Percentiles rank a stretch among this genome's conserved stretches.
Conservation (phyloP, 805 yeast genomes). For the Grigorovia humatica region DNA sequence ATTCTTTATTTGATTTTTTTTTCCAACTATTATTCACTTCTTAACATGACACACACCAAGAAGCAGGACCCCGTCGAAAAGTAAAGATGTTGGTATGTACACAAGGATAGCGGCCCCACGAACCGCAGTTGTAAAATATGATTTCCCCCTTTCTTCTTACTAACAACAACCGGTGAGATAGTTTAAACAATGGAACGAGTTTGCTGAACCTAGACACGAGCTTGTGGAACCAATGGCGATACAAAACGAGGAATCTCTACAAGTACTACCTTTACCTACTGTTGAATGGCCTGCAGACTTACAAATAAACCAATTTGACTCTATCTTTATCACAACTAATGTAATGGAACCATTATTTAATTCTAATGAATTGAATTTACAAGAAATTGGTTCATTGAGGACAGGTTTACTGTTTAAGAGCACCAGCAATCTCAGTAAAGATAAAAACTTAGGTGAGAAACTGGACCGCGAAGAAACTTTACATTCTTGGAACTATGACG, state of each 20-base stretch:
- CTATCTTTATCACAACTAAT: constrained; percentile 17
- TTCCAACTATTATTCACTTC: no score
- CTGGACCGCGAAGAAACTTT: background rate
- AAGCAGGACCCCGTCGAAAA: no score
- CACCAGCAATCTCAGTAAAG: no score
- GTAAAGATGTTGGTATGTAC: background rate
- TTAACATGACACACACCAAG: no score
- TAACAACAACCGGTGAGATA: constrained; percentile 6
- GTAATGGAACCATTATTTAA: constrained; percentile 23
- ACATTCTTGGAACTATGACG: constrained; percentile 18
- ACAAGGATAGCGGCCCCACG: no score
- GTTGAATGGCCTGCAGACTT: constrained; percentile 15
- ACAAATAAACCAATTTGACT: constrained; percentile 9
- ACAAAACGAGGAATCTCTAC: constrained; percentile 17
- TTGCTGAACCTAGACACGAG: constrained; percentile 39
- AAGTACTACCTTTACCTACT: constrained; percentile 23
- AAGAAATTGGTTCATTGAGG: constrained; percentile 11
- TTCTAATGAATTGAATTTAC: constrained; percentile 5
- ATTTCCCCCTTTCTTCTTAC: background rate
- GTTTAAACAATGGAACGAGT: constrained; percentile 43
- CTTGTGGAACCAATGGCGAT: constrained; percentile 27
- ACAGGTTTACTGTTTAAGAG: constrained; percentile 6
- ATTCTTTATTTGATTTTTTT: no score
- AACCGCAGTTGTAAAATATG: background rate
- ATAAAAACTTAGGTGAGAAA: background rate